Evolutionary conservation across 2,329 filamentous ascomycete genomes (phyloP).

Genomic region (Trichoderma asperellum): DNA sequence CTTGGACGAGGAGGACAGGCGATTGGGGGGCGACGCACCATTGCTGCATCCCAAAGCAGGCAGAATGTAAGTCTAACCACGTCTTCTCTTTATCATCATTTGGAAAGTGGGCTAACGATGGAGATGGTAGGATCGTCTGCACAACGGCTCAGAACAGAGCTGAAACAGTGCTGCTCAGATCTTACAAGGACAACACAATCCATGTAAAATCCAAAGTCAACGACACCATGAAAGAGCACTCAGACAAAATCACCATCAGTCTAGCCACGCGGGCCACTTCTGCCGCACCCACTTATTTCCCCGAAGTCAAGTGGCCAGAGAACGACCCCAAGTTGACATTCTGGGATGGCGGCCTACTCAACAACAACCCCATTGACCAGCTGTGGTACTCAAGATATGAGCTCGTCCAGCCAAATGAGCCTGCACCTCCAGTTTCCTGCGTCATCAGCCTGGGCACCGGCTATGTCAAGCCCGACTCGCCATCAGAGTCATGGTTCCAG

Average conservation of each 20-base stretch:
- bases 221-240: constrained; percentile 11
- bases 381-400: constrained; percentile 24
- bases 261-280: constrained; percentile 18
- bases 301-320: constrained; percentile 18
- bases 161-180: constrained; percentile 18
- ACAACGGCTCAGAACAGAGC: constrained; percentile 22
- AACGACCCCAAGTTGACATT: not conserved
- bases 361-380: constrained; percentile 25
- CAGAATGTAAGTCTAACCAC: constrained; percentile 1
- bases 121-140: constrained; percentile 9
- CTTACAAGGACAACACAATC: constrained; percentile 20
- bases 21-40: constrained; percentile 2
- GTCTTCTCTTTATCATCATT: not conserved
- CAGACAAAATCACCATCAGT: constrained; percentile 3
- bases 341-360: constrained; percentile 21
- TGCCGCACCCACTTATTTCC: constrained; percentile 18
- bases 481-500: constrained; percentile 17
- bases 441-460: constrained; percentile 20
- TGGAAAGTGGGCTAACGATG: not conserved
- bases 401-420: constrained; percentile 9
- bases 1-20: constrained; percentile 13
- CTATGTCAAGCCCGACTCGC: constrained; percentile 7
- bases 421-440: constrained; percentile 1
- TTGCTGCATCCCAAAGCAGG: constrained; percentile 7
- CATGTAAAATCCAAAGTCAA: constrained; percentile 16